Conservation (phyloP, 2,329 filamentous ascomycete genomes). For the Alternaria consortialis region DNA sequence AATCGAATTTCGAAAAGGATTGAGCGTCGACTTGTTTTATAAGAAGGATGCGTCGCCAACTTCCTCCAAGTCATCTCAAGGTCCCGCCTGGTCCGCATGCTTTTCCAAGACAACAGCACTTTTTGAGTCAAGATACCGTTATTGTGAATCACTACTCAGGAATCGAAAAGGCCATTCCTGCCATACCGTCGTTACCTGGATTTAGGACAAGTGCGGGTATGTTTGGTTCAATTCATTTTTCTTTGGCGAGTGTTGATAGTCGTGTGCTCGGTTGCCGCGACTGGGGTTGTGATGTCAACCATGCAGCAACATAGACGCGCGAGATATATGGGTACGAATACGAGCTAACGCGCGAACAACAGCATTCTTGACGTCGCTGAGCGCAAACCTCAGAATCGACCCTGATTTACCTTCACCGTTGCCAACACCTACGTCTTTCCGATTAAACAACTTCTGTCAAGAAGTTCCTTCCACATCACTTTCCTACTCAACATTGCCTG, state of each 20-base stretch:
- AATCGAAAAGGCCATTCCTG: constrained; percentile 49
- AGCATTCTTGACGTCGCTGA: constrained; percentile 86
- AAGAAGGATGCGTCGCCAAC: constrained; percentile 44
- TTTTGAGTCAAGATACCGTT: constrained; percentile 38
- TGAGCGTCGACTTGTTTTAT: constrained; percentile 10
- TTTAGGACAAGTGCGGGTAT: constrained; percentile 52
- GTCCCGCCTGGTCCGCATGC: constrained; percentile 41
- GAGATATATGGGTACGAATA: background rate
- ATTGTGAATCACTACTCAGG: constrained; percentile 47
- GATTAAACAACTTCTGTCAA: constrained; percentile 57
- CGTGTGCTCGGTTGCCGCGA: constrained; percentile 29
- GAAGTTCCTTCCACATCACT: constrained; percentile 62
- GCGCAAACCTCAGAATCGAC: constrained; percentile 78
- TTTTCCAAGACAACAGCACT: constrained; percentile 40
- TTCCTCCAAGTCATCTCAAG: constrained; percentile 47
- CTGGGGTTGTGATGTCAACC: constrained; percentile 8
- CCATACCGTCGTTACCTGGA: constrained; percentile 48
- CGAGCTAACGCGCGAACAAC: constrained; percentile 27
- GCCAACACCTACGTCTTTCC: constrained; percentile 69
- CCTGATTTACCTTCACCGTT: constrained; percentile 68
- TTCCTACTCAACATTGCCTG: constrained; percentile 55
- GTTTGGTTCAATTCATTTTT: constrained; percentile 29
- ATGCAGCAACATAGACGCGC: background rate
- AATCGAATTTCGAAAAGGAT: constrained; percentile 14
- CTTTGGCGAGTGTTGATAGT: constrained; percentile 24